A percentile compares a stretch with the other conserved stretches of the same genome.
phyloP scores from a whole-genome alignment of 192 early-diverging fungal species.

The Lobosporangium transversale region DNA sequence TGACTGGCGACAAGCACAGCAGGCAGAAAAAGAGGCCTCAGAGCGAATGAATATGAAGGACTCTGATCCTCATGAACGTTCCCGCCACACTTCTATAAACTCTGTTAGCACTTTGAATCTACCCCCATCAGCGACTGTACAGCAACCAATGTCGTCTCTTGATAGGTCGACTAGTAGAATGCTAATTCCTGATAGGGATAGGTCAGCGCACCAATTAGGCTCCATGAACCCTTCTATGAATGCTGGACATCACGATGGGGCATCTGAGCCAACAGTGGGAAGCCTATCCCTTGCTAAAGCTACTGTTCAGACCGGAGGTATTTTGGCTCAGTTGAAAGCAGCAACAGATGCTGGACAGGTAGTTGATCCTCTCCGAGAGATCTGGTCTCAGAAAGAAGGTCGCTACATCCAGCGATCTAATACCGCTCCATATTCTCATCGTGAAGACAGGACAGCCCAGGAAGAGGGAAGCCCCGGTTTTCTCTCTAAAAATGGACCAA shows the following conservation, averaged over 20 bases:
- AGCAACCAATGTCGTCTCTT: background rate
- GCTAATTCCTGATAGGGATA: slow-evolving; percentile 29
- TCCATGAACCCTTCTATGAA: background rate
- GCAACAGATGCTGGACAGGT: slow-evolving; percentile 36
- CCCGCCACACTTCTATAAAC: slow-evolving; percentile 30
- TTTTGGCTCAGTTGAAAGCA: slow-evolving; percentile 32
- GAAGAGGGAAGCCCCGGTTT: slow-evolving; percentile 23
- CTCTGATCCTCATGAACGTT: slow-evolving; percentile 5
- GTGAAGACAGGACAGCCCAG: slow-evolving; percentile 21
- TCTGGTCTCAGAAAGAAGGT: slow-evolving; percentile 37
- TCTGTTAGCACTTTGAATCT: slow-evolving; percentile 44
- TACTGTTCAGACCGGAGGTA: slow-evolving; percentile 32
- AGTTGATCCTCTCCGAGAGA: slow-evolving; percentile 15
- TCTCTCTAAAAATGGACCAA: background rate
- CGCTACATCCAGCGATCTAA: slow-evolving; percentile 38
- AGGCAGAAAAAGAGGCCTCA: slow-evolving; percentile 25
- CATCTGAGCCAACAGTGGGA: slow-evolving; percentile 29
- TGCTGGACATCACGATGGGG: background rate
- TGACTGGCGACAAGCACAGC: slow-evolving; percentile 42
- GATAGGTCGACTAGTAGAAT: slow-evolving; percentile 19
- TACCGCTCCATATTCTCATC: slow-evolving; percentile 23
- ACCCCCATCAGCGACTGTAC: slow-evolving; percentile 7
- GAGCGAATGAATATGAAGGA: slow-evolving; percentile 33
- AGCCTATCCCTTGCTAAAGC: slow-evolving; percentile 37
- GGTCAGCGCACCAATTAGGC: background rate